A percentile compares a stretch with the other conserved stretches of the same genome.
phyloP scores from a whole-genome alignment of 192 early-diverging fungal species.

The Endogone sp. region DNA sequence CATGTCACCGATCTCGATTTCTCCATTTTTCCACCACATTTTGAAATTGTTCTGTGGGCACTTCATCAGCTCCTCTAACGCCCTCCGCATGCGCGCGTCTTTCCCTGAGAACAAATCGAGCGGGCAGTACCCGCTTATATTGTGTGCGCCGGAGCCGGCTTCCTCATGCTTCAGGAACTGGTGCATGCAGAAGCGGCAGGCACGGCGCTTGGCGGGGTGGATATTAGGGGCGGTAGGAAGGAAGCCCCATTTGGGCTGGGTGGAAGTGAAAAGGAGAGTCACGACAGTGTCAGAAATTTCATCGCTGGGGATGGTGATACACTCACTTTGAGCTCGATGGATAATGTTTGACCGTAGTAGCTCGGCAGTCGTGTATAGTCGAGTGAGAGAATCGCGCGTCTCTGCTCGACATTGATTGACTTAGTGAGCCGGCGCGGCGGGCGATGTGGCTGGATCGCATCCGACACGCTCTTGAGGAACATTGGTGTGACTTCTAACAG shows the following conservation, averaged over 20 bases:
- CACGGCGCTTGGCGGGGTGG: constrained; percentile 42
- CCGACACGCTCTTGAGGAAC: constrained; percentile 39
- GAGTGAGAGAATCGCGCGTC: constrained; percentile 34
- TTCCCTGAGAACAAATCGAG: constrained; percentile 61
- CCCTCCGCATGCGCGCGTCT: constrained; percentile 19
- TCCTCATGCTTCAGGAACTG: constrained; percentile 46
- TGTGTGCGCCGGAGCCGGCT: constrained; percentile 11
- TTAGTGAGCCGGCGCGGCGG: constrained; percentile 38
- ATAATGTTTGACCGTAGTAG: neutral
- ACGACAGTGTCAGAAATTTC: neutral
- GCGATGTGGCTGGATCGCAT: constrained; percentile 23
- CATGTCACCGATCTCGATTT: neutral
- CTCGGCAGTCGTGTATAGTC: constrained; percentile 35
- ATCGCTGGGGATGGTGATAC: no score
- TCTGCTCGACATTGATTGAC: constrained; percentile 41
- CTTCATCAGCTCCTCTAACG: constrained; percentile 31
- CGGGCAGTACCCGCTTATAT: constrained; percentile 54
- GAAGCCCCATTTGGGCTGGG: constrained; percentile 71
- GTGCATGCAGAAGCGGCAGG: constrained; percentile 79
- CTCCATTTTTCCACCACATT: constrained; percentile 41
- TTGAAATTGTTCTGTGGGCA: constrained; percentile 55
- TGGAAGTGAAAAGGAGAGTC: constrained; percentile 4
- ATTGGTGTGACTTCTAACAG: constrained; percentile 20
- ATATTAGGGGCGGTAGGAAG: constrained; percentile 45
- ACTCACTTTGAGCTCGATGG: neutral